Percentiles rank a stretch among this genome's conserved stretches.
These are phyloP conservation scores for Fusarium sterilihyphosum DNA, from an alignment of 2,329 filamentous ascomycete species.

Conservation along the genomic window DNA sequence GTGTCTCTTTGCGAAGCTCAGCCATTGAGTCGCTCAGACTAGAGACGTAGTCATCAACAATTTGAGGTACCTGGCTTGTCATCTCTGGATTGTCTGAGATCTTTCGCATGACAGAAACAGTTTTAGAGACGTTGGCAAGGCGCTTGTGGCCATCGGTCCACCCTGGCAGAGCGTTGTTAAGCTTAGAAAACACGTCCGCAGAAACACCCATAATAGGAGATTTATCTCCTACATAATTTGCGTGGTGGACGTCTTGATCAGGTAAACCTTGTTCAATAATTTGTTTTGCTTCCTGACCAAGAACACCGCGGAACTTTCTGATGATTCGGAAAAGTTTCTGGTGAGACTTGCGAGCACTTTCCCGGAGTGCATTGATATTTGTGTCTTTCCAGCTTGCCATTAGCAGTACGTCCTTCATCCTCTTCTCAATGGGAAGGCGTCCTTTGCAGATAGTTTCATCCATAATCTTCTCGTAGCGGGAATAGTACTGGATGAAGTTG, in stretches of 20 bases:
- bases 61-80: conserved; percentile 64
- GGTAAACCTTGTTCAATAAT: conserved; percentile 70
- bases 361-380: conserved; percentile 87
- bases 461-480: conserved; percentile 74
- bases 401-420: conserved; percentile 91
- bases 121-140: conserved; percentile 75
- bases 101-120: conserved; percentile 78
- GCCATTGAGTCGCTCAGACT: conserved; percentile 74
- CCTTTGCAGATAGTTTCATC: conserved; percentile 72
- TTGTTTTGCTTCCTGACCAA: conserved; percentile 78
- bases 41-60: conserved; percentile 74
- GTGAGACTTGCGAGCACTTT: conserved; percentile 91
- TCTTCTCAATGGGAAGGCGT: conserved; percentile 83
- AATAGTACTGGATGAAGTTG: conserved; percentile 82
- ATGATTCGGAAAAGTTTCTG: conserved; percentile 92
- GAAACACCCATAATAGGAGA: conserved; percentile 12
- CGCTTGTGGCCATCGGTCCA: conserved; percentile 65
- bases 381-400: conserved; percentile 98
- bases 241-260: conserved; percentile 52
- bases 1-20: conserved; percentile 85
- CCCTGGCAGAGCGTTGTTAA: conserved; percentile 46
- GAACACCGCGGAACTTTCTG: conserved; percentile 83
- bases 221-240: not conserved
- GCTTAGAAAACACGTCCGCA: conserved; percentile 22
- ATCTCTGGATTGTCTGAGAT: conserved; percentile 64